Evolutionary conservation across 257 asterid genomes (phyloP).

Genomic region (Gentiana straminea): DNA sequence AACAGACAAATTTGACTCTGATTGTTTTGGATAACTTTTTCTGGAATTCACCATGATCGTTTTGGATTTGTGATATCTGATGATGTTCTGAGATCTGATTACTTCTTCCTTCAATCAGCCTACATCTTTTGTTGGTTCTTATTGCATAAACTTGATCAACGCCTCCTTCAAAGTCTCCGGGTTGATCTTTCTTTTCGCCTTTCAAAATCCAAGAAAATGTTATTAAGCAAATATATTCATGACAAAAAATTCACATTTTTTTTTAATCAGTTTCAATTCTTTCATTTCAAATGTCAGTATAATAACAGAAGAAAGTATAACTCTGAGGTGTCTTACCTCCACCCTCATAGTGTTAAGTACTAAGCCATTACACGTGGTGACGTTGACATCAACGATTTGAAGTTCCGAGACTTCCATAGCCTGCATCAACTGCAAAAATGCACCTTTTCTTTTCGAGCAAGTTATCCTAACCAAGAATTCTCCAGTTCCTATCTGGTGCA

Average conservation of each 20-base stretch:
- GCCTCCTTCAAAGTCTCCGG: conserved; percentile 33
- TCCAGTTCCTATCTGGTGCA: conserved; percentile 39
- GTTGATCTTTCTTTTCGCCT: conserved; percentile 34
- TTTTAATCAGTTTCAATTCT: not conserved
- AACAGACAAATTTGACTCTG: too few relatives aligned
- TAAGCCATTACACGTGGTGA: conserved; percentile 40
- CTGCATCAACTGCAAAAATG: conserved; percentile 49
- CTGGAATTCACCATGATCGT: too few relatives aligned
- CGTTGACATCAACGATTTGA: conserved; percentile 48
- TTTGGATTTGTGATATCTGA: too few relatives aligned
- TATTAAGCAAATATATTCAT: not conserved
- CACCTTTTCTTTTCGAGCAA: conserved; percentile 31
- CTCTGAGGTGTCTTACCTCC: conserved; percentile 30
- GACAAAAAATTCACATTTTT: not conserved
- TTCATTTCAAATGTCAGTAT: too few relatives aligned
- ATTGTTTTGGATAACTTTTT: too few relatives aligned
- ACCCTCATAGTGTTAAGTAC: conserved; percentile 39
- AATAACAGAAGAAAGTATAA: not conserved
- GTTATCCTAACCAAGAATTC: conserved; percentile 45
- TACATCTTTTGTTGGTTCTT: not conserved
- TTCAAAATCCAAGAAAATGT: not conserved
- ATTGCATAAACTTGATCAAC: conserved; percentile 23
- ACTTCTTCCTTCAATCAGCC: not conserved
- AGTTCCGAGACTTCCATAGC: conserved; percentile 47
- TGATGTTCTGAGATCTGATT: too few relatives aligned